Conservation (phyloP, 805 yeast species). For the Metahyphopichia silvanorum region DNA sequence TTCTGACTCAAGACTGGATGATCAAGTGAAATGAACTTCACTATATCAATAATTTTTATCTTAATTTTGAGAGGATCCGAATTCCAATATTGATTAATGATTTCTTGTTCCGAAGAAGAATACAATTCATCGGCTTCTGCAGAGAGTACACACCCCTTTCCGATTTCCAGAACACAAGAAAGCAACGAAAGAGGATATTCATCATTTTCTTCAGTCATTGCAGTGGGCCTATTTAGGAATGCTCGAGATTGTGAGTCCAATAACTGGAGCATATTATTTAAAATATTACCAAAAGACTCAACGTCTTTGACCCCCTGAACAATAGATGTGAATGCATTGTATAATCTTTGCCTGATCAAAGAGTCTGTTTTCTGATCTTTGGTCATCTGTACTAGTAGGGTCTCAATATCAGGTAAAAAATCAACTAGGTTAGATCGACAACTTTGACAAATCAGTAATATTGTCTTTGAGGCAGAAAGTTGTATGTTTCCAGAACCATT, state of each 20-base stretch:
- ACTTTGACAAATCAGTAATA: slow-evolving; percentile 55
- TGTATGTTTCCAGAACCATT: slow-evolving; percentile 19
- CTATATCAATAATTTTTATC: slow-evolving; percentile 33
- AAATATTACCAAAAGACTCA: slow-evolving; percentile 13
- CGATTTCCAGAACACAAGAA: slow-evolving; percentile 64
- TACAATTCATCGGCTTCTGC: slow-evolving; percentile 48
- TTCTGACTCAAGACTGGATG: slow-evolving; percentile 36
- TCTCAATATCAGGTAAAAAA: slow-evolving; percentile 48
- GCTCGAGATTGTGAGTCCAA: slow-evolving; percentile 8
- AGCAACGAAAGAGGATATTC: slow-evolving; percentile 57
- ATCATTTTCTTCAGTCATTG: slow-evolving; percentile 17
- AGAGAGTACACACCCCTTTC: slow-evolving; percentile 63
- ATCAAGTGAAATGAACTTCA: slow-evolving; percentile 42
- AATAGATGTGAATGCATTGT: slow-evolving; percentile 61
- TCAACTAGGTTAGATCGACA: slow-evolving; percentile 41
- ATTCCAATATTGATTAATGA: slow-evolving; percentile 40
- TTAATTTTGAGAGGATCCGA: slow-evolving; percentile 47
- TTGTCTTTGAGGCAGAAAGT: slow-evolving; percentile 46
- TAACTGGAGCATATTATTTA: slow-evolving; percentile 8
- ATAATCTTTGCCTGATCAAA: slow-evolving; percentile 55
- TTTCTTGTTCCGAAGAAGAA: slow-evolving; percentile 30
- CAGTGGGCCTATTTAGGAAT: slow-evolving; percentile 4
- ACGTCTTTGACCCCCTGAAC: slow-evolving; percentile 54
- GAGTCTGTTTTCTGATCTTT: slow-evolving; percentile 35
- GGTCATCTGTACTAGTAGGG: slow-evolving; percentile 46